Conservation (phyloP, 805 yeast genomes). For the Kuraishia capsulata region DNA sequence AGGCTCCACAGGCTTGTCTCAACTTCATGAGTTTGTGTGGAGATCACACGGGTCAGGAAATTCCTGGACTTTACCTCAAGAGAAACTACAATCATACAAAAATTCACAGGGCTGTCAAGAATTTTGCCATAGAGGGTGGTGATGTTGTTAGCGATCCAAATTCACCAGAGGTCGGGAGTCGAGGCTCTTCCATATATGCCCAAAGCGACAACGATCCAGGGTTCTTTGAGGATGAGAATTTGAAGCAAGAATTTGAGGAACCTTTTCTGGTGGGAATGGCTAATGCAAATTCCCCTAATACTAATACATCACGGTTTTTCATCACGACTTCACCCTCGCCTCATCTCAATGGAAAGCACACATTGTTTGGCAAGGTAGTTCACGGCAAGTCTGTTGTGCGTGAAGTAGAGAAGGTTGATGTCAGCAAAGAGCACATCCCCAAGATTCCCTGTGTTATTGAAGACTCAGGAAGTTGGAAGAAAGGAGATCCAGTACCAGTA, state of each 20-base stretch:
- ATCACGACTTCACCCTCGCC: slow-evolving; percentile 62
- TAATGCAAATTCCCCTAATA: slow-evolving; percentile 35
- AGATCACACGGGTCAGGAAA: slow-evolving; percentile 16
- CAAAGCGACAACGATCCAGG: slow-evolving; percentile 21
- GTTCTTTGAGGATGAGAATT: slow-evolving; percentile 50
- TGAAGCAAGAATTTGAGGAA: slow-evolving; percentile 26
- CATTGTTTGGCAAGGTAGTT: slow-evolving; percentile 66
- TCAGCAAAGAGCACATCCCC: slow-evolving; percentile 28
- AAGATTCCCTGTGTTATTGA: slow-evolving; percentile 22
- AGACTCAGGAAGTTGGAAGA: slow-evolving; percentile 58
- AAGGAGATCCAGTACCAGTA: slow-evolving; percentile 43
- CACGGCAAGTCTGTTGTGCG: slow-evolving; percentile 64
- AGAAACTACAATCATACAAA: slow-evolving; percentile 31
- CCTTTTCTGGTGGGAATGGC: slow-evolving; percentile 59
- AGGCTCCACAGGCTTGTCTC: slow-evolving; percentile 48
- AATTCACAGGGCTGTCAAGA: slow-evolving; percentile 58
- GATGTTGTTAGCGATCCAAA: slow-evolving; percentile 24
- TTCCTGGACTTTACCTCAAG: slow-evolving; percentile 9
- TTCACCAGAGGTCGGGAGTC: slow-evolving; percentile 18
- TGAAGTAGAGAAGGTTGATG: slow-evolving; percentile 45
- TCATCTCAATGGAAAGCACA: slow-evolving; percentile 68
- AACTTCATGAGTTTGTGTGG: slow-evolving; percentile 43
- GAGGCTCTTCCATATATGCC: slow-evolving; percentile 36
- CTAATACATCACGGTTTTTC: slow-evolving; percentile 63
- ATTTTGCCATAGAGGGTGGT: slow-evolving; percentile 67